Conservation (phyloP, 441 rosid species). For the Pelargonium citronellum region DNA sequence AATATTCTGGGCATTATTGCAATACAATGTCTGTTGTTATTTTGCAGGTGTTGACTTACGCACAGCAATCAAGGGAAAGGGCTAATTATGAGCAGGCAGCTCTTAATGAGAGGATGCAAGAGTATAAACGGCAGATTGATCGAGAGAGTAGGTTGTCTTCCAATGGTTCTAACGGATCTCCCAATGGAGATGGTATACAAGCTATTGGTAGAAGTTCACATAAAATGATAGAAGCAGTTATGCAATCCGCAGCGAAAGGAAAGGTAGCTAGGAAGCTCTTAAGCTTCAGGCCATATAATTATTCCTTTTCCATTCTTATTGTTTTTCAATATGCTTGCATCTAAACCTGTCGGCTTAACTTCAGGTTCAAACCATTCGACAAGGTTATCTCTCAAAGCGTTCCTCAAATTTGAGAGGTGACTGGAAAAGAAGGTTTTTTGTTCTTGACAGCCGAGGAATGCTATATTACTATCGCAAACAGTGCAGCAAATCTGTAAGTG, state of each 20-base stretch:
- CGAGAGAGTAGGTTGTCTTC: slow-evolving; percentile 86
- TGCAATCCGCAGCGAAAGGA: slow-evolving; percentile 99
- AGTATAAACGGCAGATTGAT: slow-evolving; percentile 92
- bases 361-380: slow-evolving; percentile 97
- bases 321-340: slow-evolving; percentile 3
- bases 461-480: slow-evolving; percentile 95
- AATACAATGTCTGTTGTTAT: slow-evolving; percentile 15
- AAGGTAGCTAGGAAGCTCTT: slow-evolving; percentile 48
- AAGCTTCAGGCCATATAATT: slow-evolving; percentile 5
- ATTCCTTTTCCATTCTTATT: slow-evolving; percentile 10
- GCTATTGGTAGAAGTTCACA: slow-evolving; percentile 99
- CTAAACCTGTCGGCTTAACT: slow-evolving; percentile 21
- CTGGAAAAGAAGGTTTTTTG: slow-evolving; percentile 99
- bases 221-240: slow-evolving; percentile 98
- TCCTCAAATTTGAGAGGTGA: slow-evolving; percentile 95
- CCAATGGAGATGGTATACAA: slow-evolving; percentile 95
- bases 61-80: slow-evolving; percentile 94
- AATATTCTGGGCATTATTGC: slow-evolving; percentile 8
- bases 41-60: slow-evolving; percentile 85
- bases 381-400: slow-evolving; percentile 96
- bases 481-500: slow-evolving; percentile 81
- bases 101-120: slow-evolving; percentile 92
- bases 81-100: slow-evolving; percentile 96
- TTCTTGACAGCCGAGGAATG: slow-evolving; percentile 97
- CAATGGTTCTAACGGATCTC: slow-evolving; percentile 89